Evolutionary conservation across 2,329 filamentous ascomycete genomes (phyloP).

Genomic region (Cytospora leucostoma): DNA sequence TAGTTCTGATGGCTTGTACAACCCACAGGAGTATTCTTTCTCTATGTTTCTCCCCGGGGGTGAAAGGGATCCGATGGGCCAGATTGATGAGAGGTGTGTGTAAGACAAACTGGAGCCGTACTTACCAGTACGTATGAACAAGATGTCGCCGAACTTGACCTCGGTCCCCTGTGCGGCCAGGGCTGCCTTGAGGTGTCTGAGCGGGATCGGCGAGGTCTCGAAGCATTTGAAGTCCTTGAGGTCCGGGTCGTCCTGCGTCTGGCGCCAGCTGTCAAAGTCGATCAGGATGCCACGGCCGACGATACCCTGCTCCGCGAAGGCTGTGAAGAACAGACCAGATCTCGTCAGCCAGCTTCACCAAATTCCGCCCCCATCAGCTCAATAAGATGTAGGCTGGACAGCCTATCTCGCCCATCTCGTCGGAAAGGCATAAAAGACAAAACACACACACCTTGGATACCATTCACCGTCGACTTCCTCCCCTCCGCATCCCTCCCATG

Average conservation of each 20-base stretch:
- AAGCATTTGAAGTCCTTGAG: slow-evolving; percentile 38
- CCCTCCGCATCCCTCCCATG: slow-evolving; percentile 35
- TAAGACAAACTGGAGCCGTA: background rate
- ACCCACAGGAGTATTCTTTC: too few relatives aligned
- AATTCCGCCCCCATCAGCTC: too few relatives aligned
- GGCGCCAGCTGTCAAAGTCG: slow-evolving; percentile 53
- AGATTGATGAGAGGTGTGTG: too few relatives aligned
- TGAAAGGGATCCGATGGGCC: too few relatives aligned
- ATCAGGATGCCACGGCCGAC: slow-evolving; percentile 57
- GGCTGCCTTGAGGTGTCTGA: slow-evolving; percentile 41
- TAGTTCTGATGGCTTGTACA: background rate
- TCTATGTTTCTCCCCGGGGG: too few relatives aligned
- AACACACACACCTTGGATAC: slow-evolving; percentile 39
- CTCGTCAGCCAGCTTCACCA: slow-evolving; percentile 7
- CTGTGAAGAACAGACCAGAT: slow-evolving; percentile 32
- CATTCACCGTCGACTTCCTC: slow-evolving; percentile 41
- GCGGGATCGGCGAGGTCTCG: slow-evolving; percentile 38
- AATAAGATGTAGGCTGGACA: too few relatives aligned
- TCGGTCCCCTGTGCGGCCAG: slow-evolving; percentile 49
- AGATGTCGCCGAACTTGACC: slow-evolving; percentile 53
- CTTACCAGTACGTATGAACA: slow-evolving; percentile 48
- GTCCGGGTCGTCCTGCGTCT: slow-evolving; percentile 37
- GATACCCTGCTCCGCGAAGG: slow-evolving; percentile 55
- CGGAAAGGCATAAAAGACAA: background rate
- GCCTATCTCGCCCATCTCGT: too few relatives aligned